Percentiles rank a stretch among this genome's conserved stretches.
Conservation (phyloP, 2,329 filamentous ascomycete genomes). For the Talaromyces sp. region DNA sequence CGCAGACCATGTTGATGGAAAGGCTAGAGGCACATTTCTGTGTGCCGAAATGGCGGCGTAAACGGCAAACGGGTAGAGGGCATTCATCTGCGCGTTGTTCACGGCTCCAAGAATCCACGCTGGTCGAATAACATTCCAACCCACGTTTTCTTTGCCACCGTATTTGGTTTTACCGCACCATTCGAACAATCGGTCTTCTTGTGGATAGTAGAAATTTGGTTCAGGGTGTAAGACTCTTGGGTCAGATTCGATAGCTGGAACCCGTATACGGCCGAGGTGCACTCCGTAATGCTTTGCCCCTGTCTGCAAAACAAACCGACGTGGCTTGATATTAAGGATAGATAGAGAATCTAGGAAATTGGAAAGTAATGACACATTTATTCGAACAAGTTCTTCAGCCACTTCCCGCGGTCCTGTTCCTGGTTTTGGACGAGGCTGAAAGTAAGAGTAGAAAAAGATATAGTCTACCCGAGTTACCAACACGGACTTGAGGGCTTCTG, state of each 20-base stretch:
- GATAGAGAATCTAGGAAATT: background rate
- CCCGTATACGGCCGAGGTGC: constrained; percentile 2
- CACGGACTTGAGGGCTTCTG: background rate
- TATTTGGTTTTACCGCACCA: background rate
- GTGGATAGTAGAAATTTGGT: constrained; percentile 6
- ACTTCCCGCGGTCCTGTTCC: background rate
- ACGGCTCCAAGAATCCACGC: constrained; percentile 2
- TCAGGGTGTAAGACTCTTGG: background rate
- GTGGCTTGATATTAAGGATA: background rate
- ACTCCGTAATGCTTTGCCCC: constrained; percentile 6
- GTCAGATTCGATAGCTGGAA: constrained; percentile 3
- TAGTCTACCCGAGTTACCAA: background rate
- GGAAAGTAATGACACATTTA: background rate
- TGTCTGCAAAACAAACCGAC: background rate
- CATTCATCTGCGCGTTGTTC: background rate
- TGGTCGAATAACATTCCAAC: constrained; percentile 2
- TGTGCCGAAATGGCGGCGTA: background rate
- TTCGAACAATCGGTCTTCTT: constrained; percentile 5
- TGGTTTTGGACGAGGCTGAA: background rate
- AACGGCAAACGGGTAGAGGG: background rate
- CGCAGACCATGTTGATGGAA: background rate
- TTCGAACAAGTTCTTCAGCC: background rate
- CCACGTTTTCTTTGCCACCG: background rate
- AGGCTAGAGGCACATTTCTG: background rate
- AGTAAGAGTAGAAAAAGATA: background rate